Evolutionary conservation across 1,284 basidiomycete species (phyloP), one percentile per base, ranked within the genome.

Genomic region (Anthracocystis walkeri): DNA sequence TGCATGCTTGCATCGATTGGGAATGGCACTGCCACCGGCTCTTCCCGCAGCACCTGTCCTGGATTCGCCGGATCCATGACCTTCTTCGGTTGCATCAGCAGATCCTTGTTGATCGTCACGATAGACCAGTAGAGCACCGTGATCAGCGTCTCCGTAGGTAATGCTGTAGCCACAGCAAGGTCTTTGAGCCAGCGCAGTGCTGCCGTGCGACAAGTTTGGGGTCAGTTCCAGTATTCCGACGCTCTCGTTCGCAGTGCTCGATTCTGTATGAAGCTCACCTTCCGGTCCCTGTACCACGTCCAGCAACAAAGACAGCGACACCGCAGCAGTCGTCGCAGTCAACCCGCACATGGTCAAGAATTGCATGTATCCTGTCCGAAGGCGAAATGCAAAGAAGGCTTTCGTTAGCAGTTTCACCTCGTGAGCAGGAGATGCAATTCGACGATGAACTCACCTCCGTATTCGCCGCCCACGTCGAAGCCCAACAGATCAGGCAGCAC

Each of bases 111-210:
- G 58, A 78, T 63, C 6, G 52, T 16, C 10, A 71, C 27, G 4
- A 82, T 57, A 1, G 68, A 62, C 80, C 80, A 82, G 61, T 80
- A 82, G 16, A 82, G 60, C 18, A 74, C 8, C 7, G 79, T 67
- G 65, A 82, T 76, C 23, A 81, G 23, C 20, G 57, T 56, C 55
- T 82, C 79, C 7, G 57, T 57, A 10, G 80, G 80, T 12, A 82
- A 51, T 10, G 76, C 59, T 3, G 45, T 42, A 8, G 64, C 60
- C 55, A 54, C 64, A 20, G 66, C 20, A 4, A 78, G 16, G 23
- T 64, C 50, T 20, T 78, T 75, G 38, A 69, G 40, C 64, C 57
- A 67, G 23, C 8, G 54, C 7, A 66, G 42, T 7, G 51, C 64
- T 73, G 12, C 21, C 35, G 1, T 25, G 29, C 31, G n/a, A 16